Conservation (phyloP, 495 filamentous ascomycete species). For the Penicillium cataractarum region DNA sequence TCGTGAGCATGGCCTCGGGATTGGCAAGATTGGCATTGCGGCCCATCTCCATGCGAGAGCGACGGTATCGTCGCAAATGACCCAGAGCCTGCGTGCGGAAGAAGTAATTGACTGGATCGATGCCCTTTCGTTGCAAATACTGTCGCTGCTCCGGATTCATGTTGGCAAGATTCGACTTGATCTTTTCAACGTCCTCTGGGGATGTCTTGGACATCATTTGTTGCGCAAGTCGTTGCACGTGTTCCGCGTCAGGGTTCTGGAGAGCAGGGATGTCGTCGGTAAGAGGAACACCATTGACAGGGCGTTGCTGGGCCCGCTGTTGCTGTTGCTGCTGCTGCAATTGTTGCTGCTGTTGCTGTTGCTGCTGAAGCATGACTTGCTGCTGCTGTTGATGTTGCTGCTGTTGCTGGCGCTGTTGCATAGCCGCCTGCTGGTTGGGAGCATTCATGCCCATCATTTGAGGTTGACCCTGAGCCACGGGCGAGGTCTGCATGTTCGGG, state of each 20-base stretch:
- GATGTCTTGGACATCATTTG: conserved; percentile 45
- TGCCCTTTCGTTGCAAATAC: conserved; percentile 40
- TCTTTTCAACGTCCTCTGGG: conserved; percentile 48
- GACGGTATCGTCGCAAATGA: conserved; percentile 41
- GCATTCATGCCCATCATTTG: conserved; percentile 53
- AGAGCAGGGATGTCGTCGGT: conserved; percentile 45
- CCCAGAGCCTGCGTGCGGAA: conserved; percentile 54
- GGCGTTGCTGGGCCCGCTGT: conserved; percentile 41
- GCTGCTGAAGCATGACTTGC: conserved; percentile 31
- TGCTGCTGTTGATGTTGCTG: conserved; percentile 31
- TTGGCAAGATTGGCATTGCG: conserved; percentile 36
- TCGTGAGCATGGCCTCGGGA: conserved; percentile 40
- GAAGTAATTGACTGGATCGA: conserved; percentile 53
- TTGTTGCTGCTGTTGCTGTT: conserved; percentile 39
- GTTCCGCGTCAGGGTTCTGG: conserved; percentile 44
- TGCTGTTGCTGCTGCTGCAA: conserved; percentile 35
- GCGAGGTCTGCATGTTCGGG: conserved; percentile 55
- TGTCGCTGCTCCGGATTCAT: conserved; percentile 51
- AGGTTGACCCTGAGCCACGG: conserved; percentile 50
- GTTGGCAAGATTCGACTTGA: conserved; percentile 45
- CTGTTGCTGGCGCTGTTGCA: conserved; percentile 40
- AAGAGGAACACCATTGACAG: conserved; percentile 30
- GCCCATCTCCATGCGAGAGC: conserved; percentile 37
- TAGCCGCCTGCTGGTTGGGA: conserved; percentile 42
- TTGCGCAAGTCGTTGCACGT: conserved; percentile 46